These are phyloP conservation scores for Stramenopiles sp. DNA, from an alignment of 352 stramenopile genomes.

Conservation along the genomic window DNA sequence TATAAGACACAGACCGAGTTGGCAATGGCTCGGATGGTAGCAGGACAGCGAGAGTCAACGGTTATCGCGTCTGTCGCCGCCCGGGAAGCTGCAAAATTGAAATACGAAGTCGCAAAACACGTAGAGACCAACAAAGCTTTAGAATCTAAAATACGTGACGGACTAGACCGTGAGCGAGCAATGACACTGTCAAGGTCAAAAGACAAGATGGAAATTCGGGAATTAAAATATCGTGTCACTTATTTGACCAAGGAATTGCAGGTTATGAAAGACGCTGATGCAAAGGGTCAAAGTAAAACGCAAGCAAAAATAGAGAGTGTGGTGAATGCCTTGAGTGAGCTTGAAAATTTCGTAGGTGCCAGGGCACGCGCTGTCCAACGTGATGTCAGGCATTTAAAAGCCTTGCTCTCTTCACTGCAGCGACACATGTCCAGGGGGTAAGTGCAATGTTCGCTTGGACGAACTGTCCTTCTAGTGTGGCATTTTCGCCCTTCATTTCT, in stretches of 20 bases:
- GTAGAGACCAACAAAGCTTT: not conserved
- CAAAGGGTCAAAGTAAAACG: not conserved
- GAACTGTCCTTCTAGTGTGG: no score
- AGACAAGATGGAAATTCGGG: slow-evolving; percentile 6
- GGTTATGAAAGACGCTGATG: not conserved
- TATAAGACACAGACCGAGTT: slow-evolving; percentile 8
- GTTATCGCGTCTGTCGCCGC: not conserved
- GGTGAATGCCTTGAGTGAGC: slow-evolving; percentile 3
- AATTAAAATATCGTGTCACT: slow-evolving; percentile 3
- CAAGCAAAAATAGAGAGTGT: slow-evolving; percentile 1
- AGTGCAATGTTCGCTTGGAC: no score
- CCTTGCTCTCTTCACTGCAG: not conserved
- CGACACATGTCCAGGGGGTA: slow-evolving; percentile 1
- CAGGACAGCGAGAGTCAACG: slow-evolving; percentile 5
- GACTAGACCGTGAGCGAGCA: not conserved
- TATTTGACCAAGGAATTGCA: slow-evolving; percentile 9
- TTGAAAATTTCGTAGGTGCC: slow-evolving; percentile 2
- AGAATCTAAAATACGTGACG: not conserved
- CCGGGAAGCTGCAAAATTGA: not conserved
- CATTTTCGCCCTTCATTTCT: no score
- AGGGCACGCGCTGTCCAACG: slow-evolving; percentile 3
- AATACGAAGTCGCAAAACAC: not conserved
- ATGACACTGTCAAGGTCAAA: slow-evolving; percentile 2
- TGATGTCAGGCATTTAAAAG: slow-evolving; percentile 9
- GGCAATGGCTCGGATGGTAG: slow-evolving; percentile 6